Base-by-base conservation (phyloP, 208 protist genomes). In the Crithidia mellificae region DNA sequence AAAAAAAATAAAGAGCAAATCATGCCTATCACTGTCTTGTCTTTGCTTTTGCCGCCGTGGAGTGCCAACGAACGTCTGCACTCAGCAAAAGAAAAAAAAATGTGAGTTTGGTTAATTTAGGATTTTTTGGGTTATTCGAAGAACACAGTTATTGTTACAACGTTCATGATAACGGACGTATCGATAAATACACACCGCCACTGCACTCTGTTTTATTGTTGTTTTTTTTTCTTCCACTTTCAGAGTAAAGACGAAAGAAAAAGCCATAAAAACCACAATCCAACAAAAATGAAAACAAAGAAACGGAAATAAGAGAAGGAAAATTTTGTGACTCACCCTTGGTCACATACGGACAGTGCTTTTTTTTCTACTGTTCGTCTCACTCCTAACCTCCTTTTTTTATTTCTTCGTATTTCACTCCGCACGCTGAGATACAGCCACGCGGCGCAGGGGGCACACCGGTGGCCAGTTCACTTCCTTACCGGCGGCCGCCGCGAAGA, bases 401-500 rank as follows among this genome's bases (percentile, higher is more conserved):
- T 32, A 32, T 61, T 38, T 17, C n/a, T 20, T 20, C 15, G 43
- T 20, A n/a, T 17, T 46, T 27, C 65, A 55, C 25, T 55, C 43
- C 2, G 46, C 11, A 7, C 30, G 47, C 34, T 43, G 11, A 4
- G 55, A 44, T 20, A 27, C 44, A 19, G 77, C 63, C 22, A 91
- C 41, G 12, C 90, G 84, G 43, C 83, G 86, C 36, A 20, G 34
- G 9, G 73, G 15, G 72, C 83, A 91, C 32, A 39, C 57, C 2
- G 68, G 46, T 3, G 85, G 90, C 85, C 83, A 95, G 46, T 67
- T 78, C 63, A 83, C 79, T 55, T 85, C 77, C 58, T 78, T 85
- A 50, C 69, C 75, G 15, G 88, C 79, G 0, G 94, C 95, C 0
- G 97, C 97, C 1, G 85, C 81, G 20, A 99, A 74, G 69, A 99